phyloP scores from a whole-genome alignment of 1,139 yeast genomes.

The Yamadazyma buinensis region DNA sequence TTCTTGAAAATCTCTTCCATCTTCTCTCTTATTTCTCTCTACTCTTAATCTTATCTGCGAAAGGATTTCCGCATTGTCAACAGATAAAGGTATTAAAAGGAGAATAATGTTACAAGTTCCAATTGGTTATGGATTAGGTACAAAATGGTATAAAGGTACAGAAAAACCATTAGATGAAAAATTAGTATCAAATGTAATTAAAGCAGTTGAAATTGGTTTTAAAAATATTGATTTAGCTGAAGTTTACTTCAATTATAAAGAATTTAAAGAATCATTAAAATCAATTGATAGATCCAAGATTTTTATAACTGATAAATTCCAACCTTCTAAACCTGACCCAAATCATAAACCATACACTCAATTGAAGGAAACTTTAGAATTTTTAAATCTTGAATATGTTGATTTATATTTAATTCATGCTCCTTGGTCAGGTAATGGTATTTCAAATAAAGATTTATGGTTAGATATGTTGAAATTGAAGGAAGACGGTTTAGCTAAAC shows the following conservation, averaged over 20 bases:
- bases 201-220: conserved; percentile 47
- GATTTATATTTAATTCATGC: conserved; percentile 70
- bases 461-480: conserved; percentile 36
- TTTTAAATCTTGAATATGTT: conserved; percentile 56
- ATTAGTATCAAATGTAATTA: conserved; percentile 40
- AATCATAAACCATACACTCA: conserved; percentile 6
- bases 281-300: conserved; percentile 38
- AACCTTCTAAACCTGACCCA: conserved; percentile 30
- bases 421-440: conserved; percentile 48
- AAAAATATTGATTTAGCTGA: conserved; percentile 68
- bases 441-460: conserved; percentile 29
- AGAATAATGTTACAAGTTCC: conserved; percentile 1
- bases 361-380: conserved; percentile 34
- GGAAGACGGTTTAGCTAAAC: conserved; percentile 36
- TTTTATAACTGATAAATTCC: conserved; percentile 56
- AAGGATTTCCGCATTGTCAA: too few species aligned
- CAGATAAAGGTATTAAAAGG: too few species aligned
- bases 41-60: too few species aligned
- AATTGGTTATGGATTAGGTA: conserved; percentile 64
- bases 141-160: conserved; percentile 49
- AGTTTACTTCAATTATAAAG: conserved; percentile 60
- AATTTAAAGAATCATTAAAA: conserved; percentile 52
- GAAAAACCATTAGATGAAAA: conserved; percentile 18
- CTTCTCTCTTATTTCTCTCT: neutral
- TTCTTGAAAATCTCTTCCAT: too few species aligned